Evolutionary conservation across 345 rosid genomes (phyloP).

Genomic region (Erysimum cheiranthoides): DNA sequence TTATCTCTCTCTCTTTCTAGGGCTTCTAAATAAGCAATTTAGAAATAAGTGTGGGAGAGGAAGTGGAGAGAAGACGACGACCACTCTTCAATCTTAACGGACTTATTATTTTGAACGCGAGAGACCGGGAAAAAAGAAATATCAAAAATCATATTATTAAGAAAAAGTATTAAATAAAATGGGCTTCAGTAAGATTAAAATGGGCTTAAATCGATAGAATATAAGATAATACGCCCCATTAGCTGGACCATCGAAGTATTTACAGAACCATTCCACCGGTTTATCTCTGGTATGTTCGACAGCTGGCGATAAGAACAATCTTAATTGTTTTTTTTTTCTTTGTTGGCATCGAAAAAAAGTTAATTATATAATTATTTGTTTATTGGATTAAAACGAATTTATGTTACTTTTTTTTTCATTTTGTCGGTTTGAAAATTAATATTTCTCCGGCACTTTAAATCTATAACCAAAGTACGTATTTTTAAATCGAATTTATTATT

Average conservation of each 20-base stretch:
- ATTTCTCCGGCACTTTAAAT: background rate
- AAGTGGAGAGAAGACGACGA: constrained; percentile 39
- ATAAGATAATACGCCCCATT: background rate
- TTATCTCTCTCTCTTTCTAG: constrained; percentile 24
- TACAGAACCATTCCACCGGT: no score
- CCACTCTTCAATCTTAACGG: constrained; percentile 32
- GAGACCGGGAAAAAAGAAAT: constrained; percentile 39
- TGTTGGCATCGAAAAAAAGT: background rate
- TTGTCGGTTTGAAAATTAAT: background rate
- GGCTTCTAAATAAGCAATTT: constrained; percentile 42
- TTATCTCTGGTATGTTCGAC: background rate
- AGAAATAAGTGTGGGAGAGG: constrained; percentile 22
- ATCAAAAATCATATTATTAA: background rate
- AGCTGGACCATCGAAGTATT: background rate
- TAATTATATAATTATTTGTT: background rate
- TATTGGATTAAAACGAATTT: background rate
- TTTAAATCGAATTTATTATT: constrained; percentile 5
- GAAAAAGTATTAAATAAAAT: background rate
- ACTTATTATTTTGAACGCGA: constrained; percentile 45
- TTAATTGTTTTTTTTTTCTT: background rate
- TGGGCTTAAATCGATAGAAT: background rate
- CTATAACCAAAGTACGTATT: background rate
- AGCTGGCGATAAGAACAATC: background rate
- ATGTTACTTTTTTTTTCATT: background rate
- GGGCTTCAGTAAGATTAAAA: background rate